A percentile compares a stretch with the other conserved stretches of the same genome.
Conservation (phyloP, 1,139 yeast species). For the Taiozyma sp. region DNA sequence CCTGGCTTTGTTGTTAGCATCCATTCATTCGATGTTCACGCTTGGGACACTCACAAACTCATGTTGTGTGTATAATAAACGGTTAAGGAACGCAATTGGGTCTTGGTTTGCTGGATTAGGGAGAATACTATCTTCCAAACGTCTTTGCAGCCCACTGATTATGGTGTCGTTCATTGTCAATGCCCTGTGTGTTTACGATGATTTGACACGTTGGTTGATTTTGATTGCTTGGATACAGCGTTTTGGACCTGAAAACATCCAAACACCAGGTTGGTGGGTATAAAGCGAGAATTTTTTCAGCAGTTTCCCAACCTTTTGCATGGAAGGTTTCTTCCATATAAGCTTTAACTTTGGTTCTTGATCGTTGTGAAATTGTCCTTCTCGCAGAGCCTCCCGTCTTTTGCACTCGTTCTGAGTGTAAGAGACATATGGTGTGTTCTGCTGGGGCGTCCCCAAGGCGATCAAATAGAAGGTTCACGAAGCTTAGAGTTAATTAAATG, state of each 20-base stretch:
- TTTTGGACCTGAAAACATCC: neutral
- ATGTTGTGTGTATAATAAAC: constrained; percentile 16
- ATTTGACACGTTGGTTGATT: neutral
- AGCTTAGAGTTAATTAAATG: constrained; percentile 16
- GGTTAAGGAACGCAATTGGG: constrained; percentile 14
- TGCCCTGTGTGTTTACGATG: neutral
- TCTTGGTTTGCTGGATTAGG: constrained; percentile 2
- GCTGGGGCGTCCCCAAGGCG: neutral
- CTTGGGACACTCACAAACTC: constrained; percentile 2
- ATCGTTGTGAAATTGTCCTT: neutral
- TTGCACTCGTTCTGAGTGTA: neutral
- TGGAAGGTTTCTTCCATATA: neutral
- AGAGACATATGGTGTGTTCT: neutral
- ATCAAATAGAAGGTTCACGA: constrained; percentile 10
- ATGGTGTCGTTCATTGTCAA: neutral
- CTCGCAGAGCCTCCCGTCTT: neutral
- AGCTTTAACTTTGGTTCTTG: neutral
- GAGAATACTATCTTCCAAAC: neutral
- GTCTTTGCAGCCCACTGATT: neutral
- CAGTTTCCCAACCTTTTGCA: neutral
- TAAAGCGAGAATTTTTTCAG: neutral
- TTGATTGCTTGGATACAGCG: no score
- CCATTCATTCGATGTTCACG: neutral
- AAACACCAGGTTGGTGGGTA: neutral
- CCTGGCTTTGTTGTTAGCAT: constrained; percentile 1